phyloP scores from a whole-genome alignment of 2,329 filamentous ascomycete genomes.

The Fusarium tuaranense region DNA sequence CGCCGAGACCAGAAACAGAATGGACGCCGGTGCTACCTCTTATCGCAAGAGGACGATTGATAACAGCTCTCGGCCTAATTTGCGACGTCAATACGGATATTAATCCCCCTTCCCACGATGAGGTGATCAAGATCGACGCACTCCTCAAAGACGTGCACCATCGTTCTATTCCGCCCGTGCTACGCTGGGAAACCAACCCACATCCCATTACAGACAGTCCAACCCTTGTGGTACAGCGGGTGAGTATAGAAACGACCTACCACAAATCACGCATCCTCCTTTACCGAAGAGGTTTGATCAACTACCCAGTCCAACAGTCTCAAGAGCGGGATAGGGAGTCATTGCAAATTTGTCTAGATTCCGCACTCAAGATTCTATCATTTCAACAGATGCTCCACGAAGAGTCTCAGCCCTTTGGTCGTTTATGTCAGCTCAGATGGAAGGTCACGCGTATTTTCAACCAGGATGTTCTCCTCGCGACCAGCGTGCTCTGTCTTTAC shows the following conservation, averaged over 20 bases:
- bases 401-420: conserved; percentile 30
- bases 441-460: conserved; percentile 26
- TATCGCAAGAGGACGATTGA: conserved; percentile 18
- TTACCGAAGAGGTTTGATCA: conserved; percentile 23
- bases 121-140: conserved; percentile 14
- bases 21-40: conserved; percentile 21
- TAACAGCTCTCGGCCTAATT: conserved; percentile 18
- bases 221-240: conserved; percentile 26
- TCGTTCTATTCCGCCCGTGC: conserved; percentile 14
- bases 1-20: conserved; percentile 24
- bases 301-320: conserved; percentile 3
- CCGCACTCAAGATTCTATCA: conserved; percentile 23
- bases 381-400: conserved; percentile 30
- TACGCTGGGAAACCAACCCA: conserved; percentile 16
- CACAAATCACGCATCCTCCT: conserved; percentile 22
- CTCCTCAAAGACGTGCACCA: conserved; percentile 25
- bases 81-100: conserved; percentile 23
- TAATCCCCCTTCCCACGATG: conserved; percentile 15
- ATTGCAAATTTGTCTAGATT: conserved; percentile 20
- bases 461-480: conserved; percentile 26
- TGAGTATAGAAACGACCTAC: conserved; percentile 24
- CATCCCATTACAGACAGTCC: conserved; percentile 27
- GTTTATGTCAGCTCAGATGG: conserved; percentile 22
- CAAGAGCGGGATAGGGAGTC: conserved; percentile 20
- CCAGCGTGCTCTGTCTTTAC: conserved; percentile 28